These are phyloP conservation scores for Iberis amara DNA, from an alignment of 441 rosid species.

Conservation along the genomic window DNA sequence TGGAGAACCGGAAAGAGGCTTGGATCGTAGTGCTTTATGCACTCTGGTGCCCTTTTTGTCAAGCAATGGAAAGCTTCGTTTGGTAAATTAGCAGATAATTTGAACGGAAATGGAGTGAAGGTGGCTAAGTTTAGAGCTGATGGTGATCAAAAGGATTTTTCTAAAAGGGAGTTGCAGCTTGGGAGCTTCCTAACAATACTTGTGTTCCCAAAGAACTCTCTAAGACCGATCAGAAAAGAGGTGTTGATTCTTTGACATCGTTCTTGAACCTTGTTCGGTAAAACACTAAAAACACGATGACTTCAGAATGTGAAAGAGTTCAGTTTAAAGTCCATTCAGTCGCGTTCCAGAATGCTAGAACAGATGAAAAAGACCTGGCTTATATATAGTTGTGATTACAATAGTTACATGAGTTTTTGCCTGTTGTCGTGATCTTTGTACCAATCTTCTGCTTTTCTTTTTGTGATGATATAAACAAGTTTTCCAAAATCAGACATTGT, in stretches of 20 bases:
- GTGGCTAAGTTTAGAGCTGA: conserved; percentile 90
- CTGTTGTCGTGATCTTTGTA: neutral
- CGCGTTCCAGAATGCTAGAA: conserved; percentile 33
- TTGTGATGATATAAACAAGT: conserved; percentile 10
- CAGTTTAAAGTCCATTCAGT: neutral
- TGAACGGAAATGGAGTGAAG: conserved; percentile 65
- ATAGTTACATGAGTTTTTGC: neutral
- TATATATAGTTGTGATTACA: conserved; percentile 12
- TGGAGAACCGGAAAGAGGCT: conserved; percentile 66
- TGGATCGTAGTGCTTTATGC: conserved; percentile 93
- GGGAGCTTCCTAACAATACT: conserved; percentile 84
- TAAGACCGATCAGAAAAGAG: conserved; percentile 73
- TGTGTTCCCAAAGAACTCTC: conserved; percentile 72
- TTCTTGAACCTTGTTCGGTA: conserved; percentile 62
- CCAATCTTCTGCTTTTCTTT: neutral
- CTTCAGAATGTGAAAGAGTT: conserved; percentile 2
- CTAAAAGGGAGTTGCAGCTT: conserved; percentile 60
- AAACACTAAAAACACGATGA: conserved; percentile 15
- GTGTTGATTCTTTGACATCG: conserved; percentile 75
- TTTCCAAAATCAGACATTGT: neutral
- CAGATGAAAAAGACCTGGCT: conserved; percentile 14
- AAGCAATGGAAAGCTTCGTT: conserved; percentile 84
- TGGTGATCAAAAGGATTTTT: conserved; percentile 74
- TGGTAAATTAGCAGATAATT: conserved; percentile 62
- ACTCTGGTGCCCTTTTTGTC: conserved; percentile 95